Conservation (phyloP, 1,139 yeast genomes). For the Lizanozyma gosingica region DNA sequence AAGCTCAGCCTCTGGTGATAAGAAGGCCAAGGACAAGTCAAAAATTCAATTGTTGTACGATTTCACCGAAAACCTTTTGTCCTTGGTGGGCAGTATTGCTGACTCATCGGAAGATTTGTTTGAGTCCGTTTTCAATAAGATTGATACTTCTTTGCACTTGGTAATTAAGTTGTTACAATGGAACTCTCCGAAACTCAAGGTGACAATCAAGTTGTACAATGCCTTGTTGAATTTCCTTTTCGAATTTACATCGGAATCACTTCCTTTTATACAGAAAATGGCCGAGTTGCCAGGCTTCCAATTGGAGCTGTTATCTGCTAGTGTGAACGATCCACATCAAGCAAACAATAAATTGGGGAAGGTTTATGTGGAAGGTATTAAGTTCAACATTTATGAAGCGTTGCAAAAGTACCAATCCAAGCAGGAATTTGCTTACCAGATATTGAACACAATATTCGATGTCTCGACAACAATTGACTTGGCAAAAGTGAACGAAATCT, state of each 20-base stretch:
- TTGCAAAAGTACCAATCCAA: slow-evolving; percentile 12
- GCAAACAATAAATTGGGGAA: slow-evolving; percentile 34
- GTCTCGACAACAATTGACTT: slow-evolving; percentile 35
- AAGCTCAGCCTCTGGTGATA: slow-evolving; percentile 7
- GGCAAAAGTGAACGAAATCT: slow-evolving; percentile 23
- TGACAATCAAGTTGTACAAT: slow-evolving; percentile 38
- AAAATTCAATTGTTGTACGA: slow-evolving; percentile 46
- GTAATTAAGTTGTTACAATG: slow-evolving; percentile 33
- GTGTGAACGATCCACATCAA: slow-evolving; percentile 10
- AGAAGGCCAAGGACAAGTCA: slow-evolving; percentile 26
- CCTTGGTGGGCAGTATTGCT: slow-evolving; percentile 60
- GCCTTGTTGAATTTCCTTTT: slow-evolving; percentile 53
- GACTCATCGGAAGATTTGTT: slow-evolving; percentile 56
- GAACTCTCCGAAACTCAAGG: slow-evolving; percentile 21
- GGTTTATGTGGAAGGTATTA: slow-evolving; percentile 51
- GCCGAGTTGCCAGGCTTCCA: slow-evolving; percentile 15
- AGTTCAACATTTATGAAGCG: slow-evolving; percentile 49
- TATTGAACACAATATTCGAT: slow-evolving; percentile 19
- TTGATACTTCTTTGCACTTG: slow-evolving; percentile 31
- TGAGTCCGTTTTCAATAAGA: slow-evolving; percentile 36
- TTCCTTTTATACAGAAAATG: slow-evolving; percentile 41
- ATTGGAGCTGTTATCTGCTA: slow-evolving; percentile 13
- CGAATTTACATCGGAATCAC: slow-evolving; percentile 58
- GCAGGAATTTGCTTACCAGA: slow-evolving; percentile 14
- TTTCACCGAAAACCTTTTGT: slow-evolving; percentile 64